Evolutionary conservation across 2,329 filamentous ascomycete genomes (phyloP), one percentile per base, ranked within the genome.

Genomic region (Blastomyces gilchristii): DNA sequence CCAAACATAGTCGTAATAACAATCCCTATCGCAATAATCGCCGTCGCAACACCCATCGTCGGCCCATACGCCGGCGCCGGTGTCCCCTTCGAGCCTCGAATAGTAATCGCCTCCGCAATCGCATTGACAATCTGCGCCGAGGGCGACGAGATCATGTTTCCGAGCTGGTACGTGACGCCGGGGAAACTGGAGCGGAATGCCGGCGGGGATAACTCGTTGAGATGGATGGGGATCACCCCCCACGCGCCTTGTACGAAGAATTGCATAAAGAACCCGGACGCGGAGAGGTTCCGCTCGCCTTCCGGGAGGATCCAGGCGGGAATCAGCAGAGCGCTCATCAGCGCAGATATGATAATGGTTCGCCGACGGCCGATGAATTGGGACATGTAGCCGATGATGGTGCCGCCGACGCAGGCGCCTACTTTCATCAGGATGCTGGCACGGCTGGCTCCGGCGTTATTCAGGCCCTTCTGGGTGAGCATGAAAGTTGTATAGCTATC

Each of bases 401-500:
- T 87, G 34, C 88, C 88, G 43, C 88, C 89, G 0, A 90, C 83
- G 68, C 87, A 89, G 53, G 89, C 88, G 34, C 89, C 89, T 0
- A 83, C 85, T 76, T 91, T 91, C 86, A 90, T 91, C 64, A 92
- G 75, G 68, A 92, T 91, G n/a, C 84, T 87, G 18, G 88, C 88
- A n/a, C 87, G 84, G 8, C 83, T 87, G 4, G 88, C 87, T 0
- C 80, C 81, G 1, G 78, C 71, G 69, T 89, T 87, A 62, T 80
- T 70, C 64, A 92, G 80, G 66, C 86, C 84, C 75, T 92, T 91
- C 68, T 90, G 82, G 4, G 81, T 82, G 49, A 87, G 79, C 86
- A 92, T 88, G 72, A 91, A 91, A 2, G 89, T 91, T 0, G 89
- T 91, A 77, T 91, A 92, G 58, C 83, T 87, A 76, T 93, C 89